These are phyloP conservation scores for Medicago arabica DNA, from an alignment of 306 rosid genomes.

Conservation along the genomic window DNA sequence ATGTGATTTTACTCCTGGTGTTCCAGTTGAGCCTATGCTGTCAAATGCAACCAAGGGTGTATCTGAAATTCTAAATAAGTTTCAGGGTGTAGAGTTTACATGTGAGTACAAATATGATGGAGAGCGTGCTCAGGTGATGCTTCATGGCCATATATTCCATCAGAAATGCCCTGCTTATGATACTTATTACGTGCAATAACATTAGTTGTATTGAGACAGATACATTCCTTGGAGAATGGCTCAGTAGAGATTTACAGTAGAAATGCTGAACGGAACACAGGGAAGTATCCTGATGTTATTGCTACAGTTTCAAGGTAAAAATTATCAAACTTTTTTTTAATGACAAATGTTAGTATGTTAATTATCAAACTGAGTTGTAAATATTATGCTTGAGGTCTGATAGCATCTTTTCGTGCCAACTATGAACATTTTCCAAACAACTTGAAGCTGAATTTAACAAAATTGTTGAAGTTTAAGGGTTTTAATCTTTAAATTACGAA, in stretches of 20 bases:
- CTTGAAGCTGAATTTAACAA: not conserved
- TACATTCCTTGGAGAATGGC: slow-evolving; percentile 88
- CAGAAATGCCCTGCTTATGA: slow-evolving; percentile 21
- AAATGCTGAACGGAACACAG: slow-evolving; percentile 92
- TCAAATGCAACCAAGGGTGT: slow-evolving; percentile 88
- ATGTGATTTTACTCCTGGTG: slow-evolving; percentile 82
- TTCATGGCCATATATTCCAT: slow-evolving; percentile 27
- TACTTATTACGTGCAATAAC: slow-evolving; percentile 34
- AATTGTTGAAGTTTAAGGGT: not conserved
- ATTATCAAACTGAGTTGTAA: not conserved
- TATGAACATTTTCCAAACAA: not conserved
- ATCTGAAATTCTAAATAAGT: slow-evolving; percentile 78
- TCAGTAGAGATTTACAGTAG: slow-evolving; percentile 92
- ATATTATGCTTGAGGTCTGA: not conserved
- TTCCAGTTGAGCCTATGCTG: slow-evolving; percentile 95
- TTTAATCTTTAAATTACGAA: not conserved
- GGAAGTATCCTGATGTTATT: slow-evolving; percentile 89
- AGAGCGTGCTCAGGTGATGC: slow-evolving; percentile 94
- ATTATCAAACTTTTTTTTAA: not conserved
- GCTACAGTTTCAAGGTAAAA: slow-evolving; percentile 73
- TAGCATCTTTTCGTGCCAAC: slow-evolving; percentile 17
- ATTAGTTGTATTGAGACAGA: slow-evolving; percentile 55
- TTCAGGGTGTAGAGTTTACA: slow-evolving; percentile 83
- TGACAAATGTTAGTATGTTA: no score
- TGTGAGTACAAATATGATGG: slow-evolving; percentile 97